Evolutionary conservation across 805 yeast species (phyloP).

Genomic region (Zygotorulaspora danielsina): DNA sequence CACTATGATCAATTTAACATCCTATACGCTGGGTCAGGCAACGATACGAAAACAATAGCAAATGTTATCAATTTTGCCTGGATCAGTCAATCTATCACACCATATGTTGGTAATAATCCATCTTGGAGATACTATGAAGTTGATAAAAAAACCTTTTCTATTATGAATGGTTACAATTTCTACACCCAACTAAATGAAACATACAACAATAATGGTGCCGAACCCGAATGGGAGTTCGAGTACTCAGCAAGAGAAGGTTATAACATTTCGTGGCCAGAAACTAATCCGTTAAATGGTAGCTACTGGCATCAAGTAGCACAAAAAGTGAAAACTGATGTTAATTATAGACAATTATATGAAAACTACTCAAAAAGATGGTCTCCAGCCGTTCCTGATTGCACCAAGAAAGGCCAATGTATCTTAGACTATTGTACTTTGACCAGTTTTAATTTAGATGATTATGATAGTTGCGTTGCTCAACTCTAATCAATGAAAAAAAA

Average conservation of each 20-base stretch:
- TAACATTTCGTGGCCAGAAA: conserved; percentile 50
- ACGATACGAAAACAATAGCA: conserved; percentile 40
- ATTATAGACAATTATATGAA: conserved; percentile 47
- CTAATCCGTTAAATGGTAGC: conserved; percentile 59
- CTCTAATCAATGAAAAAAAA: not conserved
- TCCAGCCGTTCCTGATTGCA: conserved; percentile 51
- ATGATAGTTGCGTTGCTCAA: conserved; percentile 26
- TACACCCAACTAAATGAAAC: conserved; percentile 59
- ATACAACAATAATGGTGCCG: conserved; percentile 47
- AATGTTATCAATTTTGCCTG: conserved; percentile 55
- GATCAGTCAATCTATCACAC: conserved; percentile 65
- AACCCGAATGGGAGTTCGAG: conserved; percentile 59
- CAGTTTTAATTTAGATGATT: conserved; percentile 37
- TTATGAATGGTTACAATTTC: conserved; percentile 57
- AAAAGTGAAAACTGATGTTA: conserved; percentile 41
- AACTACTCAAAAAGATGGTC: conserved; percentile 50
- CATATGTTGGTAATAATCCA: conserved; percentile 57
- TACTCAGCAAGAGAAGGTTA: conserved; percentile 62
- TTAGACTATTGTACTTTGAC: conserved; percentile 42
- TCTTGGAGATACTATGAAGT: conserved; percentile 70
- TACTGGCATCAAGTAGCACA: conserved; percentile 61
- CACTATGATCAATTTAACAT: conserved; percentile 65
- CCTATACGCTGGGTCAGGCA: conserved; percentile 47
- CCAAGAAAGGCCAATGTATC: conserved; percentile 32
- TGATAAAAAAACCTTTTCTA: conserved; percentile 54